Evolutionary conservation across 2,329 filamentous ascomycete species (phyloP).

Genomic region (Hypoxylon sp.): DNA sequence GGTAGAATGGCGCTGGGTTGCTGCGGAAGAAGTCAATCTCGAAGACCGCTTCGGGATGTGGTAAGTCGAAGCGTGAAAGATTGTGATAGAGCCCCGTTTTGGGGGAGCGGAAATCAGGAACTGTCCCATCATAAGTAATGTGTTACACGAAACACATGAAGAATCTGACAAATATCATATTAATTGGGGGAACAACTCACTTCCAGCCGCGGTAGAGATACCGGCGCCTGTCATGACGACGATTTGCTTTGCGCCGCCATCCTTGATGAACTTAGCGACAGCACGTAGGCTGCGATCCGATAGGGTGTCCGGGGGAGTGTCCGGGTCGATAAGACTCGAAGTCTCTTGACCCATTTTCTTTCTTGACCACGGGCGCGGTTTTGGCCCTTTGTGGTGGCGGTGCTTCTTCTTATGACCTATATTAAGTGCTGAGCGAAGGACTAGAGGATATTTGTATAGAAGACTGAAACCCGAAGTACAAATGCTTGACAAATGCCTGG

Average conservation of each 20-base stretch:
- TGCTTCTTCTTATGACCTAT: conserved; percentile 51
- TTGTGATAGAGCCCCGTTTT: conserved; percentile 96
- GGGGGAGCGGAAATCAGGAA: conserved; percentile 95
- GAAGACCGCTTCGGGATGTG: conserved; percentile 93
- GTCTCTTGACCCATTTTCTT: conserved; percentile 88
- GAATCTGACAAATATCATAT: background rate
- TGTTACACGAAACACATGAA: conserved; percentile 4
- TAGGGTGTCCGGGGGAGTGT: conserved; percentile 75
- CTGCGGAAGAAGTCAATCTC: conserved; percentile 90
- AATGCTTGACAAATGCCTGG: background rate
- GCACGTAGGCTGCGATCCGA: conserved; percentile 77
- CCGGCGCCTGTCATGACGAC: conserved; percentile 94
- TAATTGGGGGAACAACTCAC: conserved; percentile 56
- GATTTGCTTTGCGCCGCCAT: conserved; percentile 76
- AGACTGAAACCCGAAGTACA: background rate
- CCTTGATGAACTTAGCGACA: conserved; percentile 84
- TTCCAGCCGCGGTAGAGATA: conserved; percentile 81
- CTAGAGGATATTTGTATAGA: background rate
- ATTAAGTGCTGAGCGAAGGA: conserved; percentile 18
- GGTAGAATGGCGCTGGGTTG: conserved; percentile 91
- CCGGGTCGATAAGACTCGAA: conserved; percentile 76
- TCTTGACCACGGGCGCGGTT: conserved; percentile 46
- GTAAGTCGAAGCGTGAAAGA: conserved; percentile 85
- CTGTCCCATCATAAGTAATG: conserved; percentile 61
- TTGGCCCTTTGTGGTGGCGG: conserved; percentile 46